Conservation (phyloP, 2,329 filamentous ascomycete genomes). For the Aureobasidium pullulans region DNA sequence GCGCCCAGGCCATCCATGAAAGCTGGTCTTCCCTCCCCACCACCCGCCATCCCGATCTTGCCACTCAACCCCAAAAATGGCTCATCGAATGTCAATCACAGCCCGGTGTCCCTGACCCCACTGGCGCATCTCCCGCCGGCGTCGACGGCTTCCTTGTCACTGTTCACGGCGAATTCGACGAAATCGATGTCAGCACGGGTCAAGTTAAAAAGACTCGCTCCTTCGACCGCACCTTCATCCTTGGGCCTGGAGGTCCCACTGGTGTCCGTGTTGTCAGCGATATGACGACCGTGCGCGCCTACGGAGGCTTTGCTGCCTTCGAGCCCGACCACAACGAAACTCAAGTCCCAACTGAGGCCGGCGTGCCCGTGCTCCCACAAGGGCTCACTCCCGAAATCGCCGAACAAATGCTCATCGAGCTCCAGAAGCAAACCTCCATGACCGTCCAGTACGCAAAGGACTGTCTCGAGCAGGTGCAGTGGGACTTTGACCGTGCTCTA, state of each 20-base stretch:
- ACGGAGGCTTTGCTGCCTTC: conserved; percentile 50
- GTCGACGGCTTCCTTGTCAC: conserved; percentile 72
- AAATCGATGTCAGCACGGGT: conserved; percentile 52
- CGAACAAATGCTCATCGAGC: conserved; percentile 57
- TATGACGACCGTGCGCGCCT: conserved; percentile 65
- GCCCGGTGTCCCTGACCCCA: conserved; percentile 62
- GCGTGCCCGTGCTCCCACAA: conserved; percentile 20
- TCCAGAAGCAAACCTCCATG: conserved; percentile 74
- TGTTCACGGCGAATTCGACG: conserved; percentile 79
- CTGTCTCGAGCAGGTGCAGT: conserved; percentile 71
- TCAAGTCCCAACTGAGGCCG: conserved; percentile 16
- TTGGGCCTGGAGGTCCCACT: conserved; percentile 63
- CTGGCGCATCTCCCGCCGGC: conserved; percentile 53
- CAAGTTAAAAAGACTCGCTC: conserved; percentile 55
- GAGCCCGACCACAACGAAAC: conserved; percentile 32
- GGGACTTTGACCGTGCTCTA: conserved; percentile 71
- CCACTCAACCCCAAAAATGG: conserved; percentile 62
- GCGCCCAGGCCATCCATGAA: conserved; percentile 56
- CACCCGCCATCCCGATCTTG: conserved; percentile 68
- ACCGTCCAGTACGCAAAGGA: conserved; percentile 69
- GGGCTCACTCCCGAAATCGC: conserved; percentile 26
- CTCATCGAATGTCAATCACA: conserved; percentile 75
- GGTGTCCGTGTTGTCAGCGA: conserved; percentile 73
- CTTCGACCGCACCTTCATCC: conserved; percentile 73
- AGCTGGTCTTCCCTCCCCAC: conserved; percentile 63